Evolutionary conservation across 805 yeast species (phyloP).

Genomic region (Kazachstania psychrophila): DNA sequence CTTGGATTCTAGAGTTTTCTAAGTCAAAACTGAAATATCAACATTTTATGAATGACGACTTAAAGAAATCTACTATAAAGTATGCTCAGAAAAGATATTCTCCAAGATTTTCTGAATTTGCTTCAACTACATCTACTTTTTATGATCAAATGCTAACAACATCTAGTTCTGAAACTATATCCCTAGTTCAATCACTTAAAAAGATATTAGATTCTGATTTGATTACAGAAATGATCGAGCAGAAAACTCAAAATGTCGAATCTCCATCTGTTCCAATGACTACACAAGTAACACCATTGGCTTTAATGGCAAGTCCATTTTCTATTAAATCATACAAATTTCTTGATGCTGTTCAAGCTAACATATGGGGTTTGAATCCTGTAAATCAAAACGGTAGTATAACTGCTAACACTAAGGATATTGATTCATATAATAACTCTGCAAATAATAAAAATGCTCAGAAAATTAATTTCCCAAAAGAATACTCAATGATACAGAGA

Average conservation of each 20-base stretch:
- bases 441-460: neutral
- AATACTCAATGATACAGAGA: constrained; percentile 50
- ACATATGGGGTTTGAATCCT: constrained; percentile 47
- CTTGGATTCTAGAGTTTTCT: constrained; percentile 65
- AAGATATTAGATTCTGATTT: constrained; percentile 12
- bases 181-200: constrained; percentile 24
- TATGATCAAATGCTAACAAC: constrained; percentile 33
- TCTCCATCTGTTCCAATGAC: constrained; percentile 53
- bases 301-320: constrained; percentile 47
- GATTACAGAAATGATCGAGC: constrained; percentile 14
- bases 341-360: constrained; percentile 59
- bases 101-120: constrained; percentile 58
- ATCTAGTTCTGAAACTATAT: constrained; percentile 2
- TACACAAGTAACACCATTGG: constrained; percentile 57
- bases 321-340: constrained; percentile 2
- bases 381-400: constrained; percentile 7
- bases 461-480: constrained; percentile 41
- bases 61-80: constrained; percentile 6
- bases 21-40: constrained; percentile 44
- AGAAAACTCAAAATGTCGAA: constrained; percentile 16
- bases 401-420: constrained; percentile 4
- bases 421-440: neutral
- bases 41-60: constrained; percentile 12
- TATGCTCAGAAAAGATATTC: constrained; percentile 55
- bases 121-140: constrained; percentile 46